Evolutionary conservation across 768 basidiomycete genomes (phyloP).

Genomic region (Cyathus striatus): DNA sequence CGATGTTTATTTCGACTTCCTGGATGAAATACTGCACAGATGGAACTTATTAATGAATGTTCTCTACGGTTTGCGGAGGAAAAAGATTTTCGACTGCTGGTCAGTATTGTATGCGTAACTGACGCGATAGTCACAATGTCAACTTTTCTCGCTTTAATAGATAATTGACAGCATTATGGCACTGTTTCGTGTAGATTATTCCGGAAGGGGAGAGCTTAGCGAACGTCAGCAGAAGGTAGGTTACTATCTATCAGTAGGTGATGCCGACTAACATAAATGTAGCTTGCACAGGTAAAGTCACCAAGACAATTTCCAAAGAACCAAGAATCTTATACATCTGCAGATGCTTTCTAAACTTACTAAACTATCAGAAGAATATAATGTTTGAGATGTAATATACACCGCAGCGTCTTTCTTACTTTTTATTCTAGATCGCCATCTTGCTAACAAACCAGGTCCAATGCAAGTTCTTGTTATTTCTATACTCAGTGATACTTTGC

Average conservation of each 20-base stretch:
- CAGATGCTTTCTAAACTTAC: constrained; percentile 90
- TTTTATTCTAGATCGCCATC: constrained; percentile 60
- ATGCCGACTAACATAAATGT: constrained; percentile 5
- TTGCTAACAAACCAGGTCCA: constrained; percentile 93
- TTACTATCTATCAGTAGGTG: not conserved
- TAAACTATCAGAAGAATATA: constrained; percentile 90
- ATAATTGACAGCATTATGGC: constrained; percentile 98
- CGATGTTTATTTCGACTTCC: constrained; percentile 4
- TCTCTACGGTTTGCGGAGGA: constrained; percentile 87
- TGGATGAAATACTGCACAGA: constrained; percentile 32
- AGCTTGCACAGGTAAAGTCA: constrained; percentile 75
- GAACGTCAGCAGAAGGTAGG: constrained; percentile 87
- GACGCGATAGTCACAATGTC: too few species aligned
- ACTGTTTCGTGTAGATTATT: constrained; percentile 89
- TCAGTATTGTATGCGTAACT: constrained; percentile 21
- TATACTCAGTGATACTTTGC: not conserved
- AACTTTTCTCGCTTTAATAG: constrained; percentile 34
- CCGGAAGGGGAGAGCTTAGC: constrained; percentile 89
- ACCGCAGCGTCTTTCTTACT: constrained; percentile 1
- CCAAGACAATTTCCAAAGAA: not conserved
- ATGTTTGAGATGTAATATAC: constrained; percentile 37
- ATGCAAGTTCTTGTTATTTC: constrained; percentile 40
- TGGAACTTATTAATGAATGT: constrained; percentile 90
- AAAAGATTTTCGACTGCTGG: constrained; percentile 74
- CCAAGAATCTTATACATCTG: not conserved